A percentile compares a stretch with the other conserved stretches of the same genome.
phyloP scores from a whole-genome alignment of 257 asterid species.

The Solanum gandarillasii region DNA sequence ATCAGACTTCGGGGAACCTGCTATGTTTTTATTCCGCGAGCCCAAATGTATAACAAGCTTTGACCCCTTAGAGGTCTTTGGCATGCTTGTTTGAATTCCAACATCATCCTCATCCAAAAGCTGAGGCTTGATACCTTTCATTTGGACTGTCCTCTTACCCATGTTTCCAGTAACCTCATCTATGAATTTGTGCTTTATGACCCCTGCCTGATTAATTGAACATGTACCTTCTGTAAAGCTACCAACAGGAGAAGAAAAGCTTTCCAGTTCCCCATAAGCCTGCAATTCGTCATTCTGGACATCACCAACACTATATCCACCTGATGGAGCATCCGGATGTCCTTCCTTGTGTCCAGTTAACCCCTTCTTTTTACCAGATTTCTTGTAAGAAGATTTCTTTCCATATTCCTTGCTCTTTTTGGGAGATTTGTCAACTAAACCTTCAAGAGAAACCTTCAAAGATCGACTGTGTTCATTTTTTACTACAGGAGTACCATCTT shows the following conservation, averaged over 20 bases:
- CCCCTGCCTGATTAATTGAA: slow-evolving; percentile 35
- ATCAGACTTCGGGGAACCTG: slow-evolving; percentile 51
- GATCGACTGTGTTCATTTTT: slow-evolving; percentile 68
- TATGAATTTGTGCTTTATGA: slow-evolving; percentile 36
- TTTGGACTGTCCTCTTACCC: slow-evolving; percentile 43
- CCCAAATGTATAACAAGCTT: slow-evolving; percentile 96
- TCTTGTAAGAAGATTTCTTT: slow-evolving; percentile 62
- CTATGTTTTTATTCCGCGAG: slow-evolving; percentile 41
- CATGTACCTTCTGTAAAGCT: slow-evolving; percentile 34
- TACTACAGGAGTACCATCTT: slow-evolving; percentile 46
- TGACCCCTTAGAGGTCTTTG: slow-evolving; percentile 52
- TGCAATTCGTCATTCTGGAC: slow-evolving; percentile 29
- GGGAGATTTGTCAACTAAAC: slow-evolving; percentile 65
- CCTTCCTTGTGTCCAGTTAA: slow-evolving; percentile 21
- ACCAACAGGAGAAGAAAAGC: slow-evolving; percentile 47
- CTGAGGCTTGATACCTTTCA: slow-evolving; percentile 47
- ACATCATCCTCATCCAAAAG: slow-evolving; percentile 22
- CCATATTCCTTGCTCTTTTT: slow-evolving; percentile 59
- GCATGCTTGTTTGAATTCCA: slow-evolving; percentile 28
- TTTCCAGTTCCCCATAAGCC: slow-evolving; percentile 31
- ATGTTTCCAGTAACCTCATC: slow-evolving; percentile 41
- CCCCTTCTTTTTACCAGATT: slow-evolving; percentile 51
- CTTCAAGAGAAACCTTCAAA: slow-evolving; percentile 72
- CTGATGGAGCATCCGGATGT: slow-evolving; percentile 20
- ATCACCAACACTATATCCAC: slow-evolving; percentile 19